Evolutionary conservation across 164 flowering plant species (phyloP).

Genomic region (Umbilicus rupestris): DNA sequence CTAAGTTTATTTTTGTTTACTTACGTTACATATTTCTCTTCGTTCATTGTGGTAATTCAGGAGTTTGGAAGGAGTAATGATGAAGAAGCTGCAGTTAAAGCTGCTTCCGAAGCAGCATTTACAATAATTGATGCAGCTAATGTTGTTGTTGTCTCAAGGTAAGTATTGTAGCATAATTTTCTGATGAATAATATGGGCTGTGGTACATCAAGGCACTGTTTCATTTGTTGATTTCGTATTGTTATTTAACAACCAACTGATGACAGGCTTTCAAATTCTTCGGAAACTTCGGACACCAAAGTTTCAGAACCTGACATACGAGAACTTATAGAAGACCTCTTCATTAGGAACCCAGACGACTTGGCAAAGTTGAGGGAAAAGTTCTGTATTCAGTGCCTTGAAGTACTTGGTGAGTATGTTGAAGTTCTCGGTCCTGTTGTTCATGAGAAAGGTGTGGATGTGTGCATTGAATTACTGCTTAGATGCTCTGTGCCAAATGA

Average conservation of each 20-base stretch:
- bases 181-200: background rate
- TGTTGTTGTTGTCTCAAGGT: slow-evolving; percentile 74
- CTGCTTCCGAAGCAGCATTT: slow-evolving; percentile 80
- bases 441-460: slow-evolving; percentile 95
- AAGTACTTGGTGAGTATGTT: slow-evolving; percentile 78
- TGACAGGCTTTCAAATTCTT: slow-evolving; percentile 37
- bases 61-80: slow-evolving; percentile 47
- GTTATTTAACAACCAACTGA: background rate
- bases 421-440: slow-evolving; percentile 95
- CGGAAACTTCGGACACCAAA: slow-evolving; percentile 19
- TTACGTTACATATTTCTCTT: slow-evolving; percentile 7
- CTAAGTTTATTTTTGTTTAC: background rate
- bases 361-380: slow-evolving; percentile 69
- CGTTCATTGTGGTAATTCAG: slow-evolving; percentile 22
- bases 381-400: slow-evolving; percentile 87
- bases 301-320: slow-evolving; percentile 28
- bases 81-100: slow-evolving; percentile 83
- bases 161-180: slow-evolving; percentile 11
- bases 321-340: slow-evolving; percentile 59
- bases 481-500: slow-evolving; percentile 37
- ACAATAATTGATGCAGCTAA: slow-evolving; percentile 86
- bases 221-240: background rate
- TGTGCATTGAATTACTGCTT: slow-evolving; percentile 71
- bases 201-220: background rate
- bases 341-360: slow-evolving; percentile 43